Conservation (phyloP, 352 stramenopile genomes). For the Discostella stelligera region DNA sequence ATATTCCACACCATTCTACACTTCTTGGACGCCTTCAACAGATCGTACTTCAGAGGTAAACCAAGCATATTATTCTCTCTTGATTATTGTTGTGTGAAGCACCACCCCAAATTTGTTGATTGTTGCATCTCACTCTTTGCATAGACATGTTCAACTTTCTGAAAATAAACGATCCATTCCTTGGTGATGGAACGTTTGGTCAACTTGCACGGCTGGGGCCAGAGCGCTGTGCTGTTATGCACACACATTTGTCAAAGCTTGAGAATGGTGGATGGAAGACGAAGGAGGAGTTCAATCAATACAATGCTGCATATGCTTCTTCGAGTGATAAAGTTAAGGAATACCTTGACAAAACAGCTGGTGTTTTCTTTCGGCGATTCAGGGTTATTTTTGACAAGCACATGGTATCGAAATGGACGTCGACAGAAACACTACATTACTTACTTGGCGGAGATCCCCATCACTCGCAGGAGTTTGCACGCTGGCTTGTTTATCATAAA, state of each 20-base stretch:
- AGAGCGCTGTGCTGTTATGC: slow-evolving; percentile 16
- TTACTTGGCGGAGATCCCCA: slow-evolving; percentile 14
- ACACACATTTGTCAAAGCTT: slow-evolving; percentile 3
- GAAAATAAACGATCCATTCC: slow-evolving; percentile 19
- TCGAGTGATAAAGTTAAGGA: neutral
- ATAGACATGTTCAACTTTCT: slow-evolving; percentile 12
- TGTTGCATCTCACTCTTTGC: neutral
- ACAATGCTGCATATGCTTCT: neutral
- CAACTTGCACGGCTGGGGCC: slow-evolving; percentile 1
- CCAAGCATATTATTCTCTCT: neutral
- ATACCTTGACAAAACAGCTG: slow-evolving; percentile 2
- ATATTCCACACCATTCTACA: slow-evolving; percentile 8
- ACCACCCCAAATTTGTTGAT: neutral
- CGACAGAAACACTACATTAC: slow-evolving; percentile 4
- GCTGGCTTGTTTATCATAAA: slow-evolving; percentile 4
- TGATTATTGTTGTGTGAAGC: neutral
- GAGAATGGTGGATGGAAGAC: slow-evolving; percentile 18
- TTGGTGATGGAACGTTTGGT: slow-evolving; percentile 4
- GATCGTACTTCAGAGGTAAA: neutral
- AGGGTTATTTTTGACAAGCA: neutral
- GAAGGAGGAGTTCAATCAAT: slow-evolving; percentile 2
- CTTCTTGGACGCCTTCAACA: slow-evolving; percentile 17
- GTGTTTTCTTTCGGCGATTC: slow-evolving; percentile 11
- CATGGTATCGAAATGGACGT: neutral
- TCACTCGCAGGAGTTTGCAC: slow-evolving; percentile 4